phyloP scores from a whole-genome alignment of 306 rosid genomes.

The Castanea sativa region DNA sequence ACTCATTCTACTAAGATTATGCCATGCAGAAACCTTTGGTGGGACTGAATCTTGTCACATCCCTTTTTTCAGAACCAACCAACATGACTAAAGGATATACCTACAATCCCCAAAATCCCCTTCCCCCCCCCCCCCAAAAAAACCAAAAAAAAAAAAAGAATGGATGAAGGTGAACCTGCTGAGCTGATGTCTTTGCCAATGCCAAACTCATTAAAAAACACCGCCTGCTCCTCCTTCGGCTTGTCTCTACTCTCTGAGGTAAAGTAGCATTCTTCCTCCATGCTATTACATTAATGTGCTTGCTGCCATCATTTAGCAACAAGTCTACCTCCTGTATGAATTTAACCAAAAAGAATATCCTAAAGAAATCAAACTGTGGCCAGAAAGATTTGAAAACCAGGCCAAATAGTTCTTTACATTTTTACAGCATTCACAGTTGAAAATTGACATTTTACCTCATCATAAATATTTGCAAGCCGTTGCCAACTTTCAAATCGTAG shows the following conservation, averaged over 20 bases:
- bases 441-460: slow-evolving; percentile 58
- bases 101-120: background rate
- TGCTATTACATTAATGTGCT: slow-evolving; percentile 86
- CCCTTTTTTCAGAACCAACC: background rate
- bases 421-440: slow-evolving; percentile 17
- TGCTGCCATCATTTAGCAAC: slow-evolving; percentile 95
- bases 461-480: slow-evolving; percentile 86
- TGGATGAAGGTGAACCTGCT: slow-evolving; percentile 53
- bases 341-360: slow-evolving; percentile 22
- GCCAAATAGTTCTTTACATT: slow-evolving; percentile 4
- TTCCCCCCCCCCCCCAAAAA: background rate
- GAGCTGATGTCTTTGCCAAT: slow-evolving; percentile 84
- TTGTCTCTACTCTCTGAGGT: slow-evolving; percentile 86
- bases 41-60: background rate
- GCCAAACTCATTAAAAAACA: slow-evolving; percentile 96
- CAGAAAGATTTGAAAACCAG: slow-evolving; percentile 17
- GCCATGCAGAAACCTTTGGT: background rate
- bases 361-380: slow-evolving; percentile 13
- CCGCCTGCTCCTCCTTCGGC: slow-evolving; percentile 96
- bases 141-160: slow-evolving; percentile 25
- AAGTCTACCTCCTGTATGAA: slow-evolving; percentile 88
- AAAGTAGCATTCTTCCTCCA: slow-evolving; percentile 86
- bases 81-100: background rate
- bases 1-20: too few species aligned
- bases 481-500: slow-evolving; percentile 96